Conservation (phyloP, 352 stramenopile species). For the Pythium brachiatum region DNA sequence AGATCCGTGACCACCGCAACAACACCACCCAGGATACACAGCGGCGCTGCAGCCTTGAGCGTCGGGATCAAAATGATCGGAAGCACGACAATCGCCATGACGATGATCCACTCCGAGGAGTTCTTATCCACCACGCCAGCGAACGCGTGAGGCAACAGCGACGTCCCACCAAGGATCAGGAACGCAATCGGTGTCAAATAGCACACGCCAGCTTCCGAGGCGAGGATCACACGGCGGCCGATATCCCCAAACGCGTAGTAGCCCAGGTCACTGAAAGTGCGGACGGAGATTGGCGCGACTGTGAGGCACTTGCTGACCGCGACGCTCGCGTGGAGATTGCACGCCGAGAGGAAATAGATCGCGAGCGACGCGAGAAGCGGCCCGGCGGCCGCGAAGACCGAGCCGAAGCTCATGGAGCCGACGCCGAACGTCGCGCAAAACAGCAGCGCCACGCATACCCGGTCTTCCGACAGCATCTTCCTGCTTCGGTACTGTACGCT, state of each 20-base stretch:
- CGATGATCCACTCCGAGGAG: constrained; percentile 61
- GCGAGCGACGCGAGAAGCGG: constrained; percentile 53
- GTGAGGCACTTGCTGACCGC: constrained; percentile 59
- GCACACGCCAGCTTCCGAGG: constrained; percentile 55
- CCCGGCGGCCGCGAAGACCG: constrained; percentile 57
- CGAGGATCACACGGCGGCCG: constrained; percentile 46
- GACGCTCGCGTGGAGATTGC: constrained; percentile 71
- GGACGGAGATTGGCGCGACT: constrained; percentile 48
- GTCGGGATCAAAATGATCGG: constrained; percentile 64
- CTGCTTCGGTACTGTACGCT: neutral
- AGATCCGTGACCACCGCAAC: constrained; percentile 47
- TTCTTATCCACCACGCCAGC: constrained; percentile 24
- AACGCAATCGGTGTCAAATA: constrained; percentile 73
- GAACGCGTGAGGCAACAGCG: constrained; percentile 52
- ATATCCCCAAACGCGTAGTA: constrained; percentile 54
- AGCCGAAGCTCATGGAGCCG: constrained; percentile 70
- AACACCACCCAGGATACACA: constrained; percentile 51
- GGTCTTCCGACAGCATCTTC: constrained; percentile 41
- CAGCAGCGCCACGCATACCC: constrained; percentile 56
- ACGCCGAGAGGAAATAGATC: constrained; percentile 76
- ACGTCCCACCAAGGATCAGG: constrained; percentile 63
- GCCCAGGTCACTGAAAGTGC: constrained; percentile 71
- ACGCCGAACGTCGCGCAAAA: constrained; percentile 77
- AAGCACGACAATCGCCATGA: constrained; percentile 49
- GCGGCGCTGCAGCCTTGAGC: constrained; percentile 39